These are phyloP conservation scores for Auxenochlorella pyrenoidosa DNA, from an alignment of 139 green algal species.

Conservation along the genomic window DNA sequence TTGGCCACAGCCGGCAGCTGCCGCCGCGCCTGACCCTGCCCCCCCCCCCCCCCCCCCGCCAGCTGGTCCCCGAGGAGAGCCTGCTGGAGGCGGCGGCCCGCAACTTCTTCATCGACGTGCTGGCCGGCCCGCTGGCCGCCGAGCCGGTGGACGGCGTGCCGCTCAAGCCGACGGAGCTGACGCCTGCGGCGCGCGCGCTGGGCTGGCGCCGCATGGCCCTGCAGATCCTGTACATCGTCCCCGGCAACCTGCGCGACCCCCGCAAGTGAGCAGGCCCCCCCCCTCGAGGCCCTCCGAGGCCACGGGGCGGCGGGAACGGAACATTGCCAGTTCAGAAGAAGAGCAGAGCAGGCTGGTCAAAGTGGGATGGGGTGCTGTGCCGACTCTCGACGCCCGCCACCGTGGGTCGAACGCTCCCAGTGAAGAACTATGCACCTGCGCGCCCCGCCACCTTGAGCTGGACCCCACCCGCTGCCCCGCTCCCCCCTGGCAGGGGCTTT, in stretches of 20 bases:
- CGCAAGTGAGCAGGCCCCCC: background rate
- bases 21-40: background rate
- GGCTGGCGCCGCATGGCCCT: constrained; percentile 93
- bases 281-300: too few relatives aligned
- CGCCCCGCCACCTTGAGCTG: too few relatives aligned
- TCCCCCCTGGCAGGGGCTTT: constrained; percentile 55
- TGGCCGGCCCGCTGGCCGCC: constrained; percentile 38
- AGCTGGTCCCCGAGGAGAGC: constrained; percentile 40
- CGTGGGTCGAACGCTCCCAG: too few relatives aligned
- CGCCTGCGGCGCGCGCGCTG: constrained; percentile 42
- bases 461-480: background rate
- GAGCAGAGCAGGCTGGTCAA: too few relatives aligned
- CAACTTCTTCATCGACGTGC: constrained; percentile 52
- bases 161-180: constrained; percentile 47
- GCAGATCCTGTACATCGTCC: constrained; percentile 93
- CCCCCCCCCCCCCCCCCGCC: background rate
- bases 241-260: constrained; percentile 79
- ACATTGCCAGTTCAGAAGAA: too few relatives aligned
- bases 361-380: too few relatives aligned
- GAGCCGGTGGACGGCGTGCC: constrained; percentile 49
- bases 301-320: too few relatives aligned
- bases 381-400: too few relatives aligned
- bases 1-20: background rate
- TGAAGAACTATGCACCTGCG: too few relatives aligned
- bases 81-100: constrained; percentile 36